These are phyloP conservation scores for Podosphaera leucotricha DNA, from an alignment of 2,329 filamentous ascomycete species.

Conservation along the genomic window DNA sequence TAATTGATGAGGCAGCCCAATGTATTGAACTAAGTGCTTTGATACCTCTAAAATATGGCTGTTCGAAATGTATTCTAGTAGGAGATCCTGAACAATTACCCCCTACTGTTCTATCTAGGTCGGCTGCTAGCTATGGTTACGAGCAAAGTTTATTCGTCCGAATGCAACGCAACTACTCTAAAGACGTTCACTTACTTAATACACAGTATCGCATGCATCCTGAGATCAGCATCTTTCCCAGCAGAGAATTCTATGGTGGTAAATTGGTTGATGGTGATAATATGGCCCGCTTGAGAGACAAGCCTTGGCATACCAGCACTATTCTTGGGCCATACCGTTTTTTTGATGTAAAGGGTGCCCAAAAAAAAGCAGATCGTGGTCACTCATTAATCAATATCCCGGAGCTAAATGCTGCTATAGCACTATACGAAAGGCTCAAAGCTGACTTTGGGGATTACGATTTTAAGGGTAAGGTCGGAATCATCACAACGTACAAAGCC, in stretches of 20 bases:
- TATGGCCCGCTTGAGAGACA: slow-evolving; percentile 53
- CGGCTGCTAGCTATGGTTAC: slow-evolving; percentile 78
- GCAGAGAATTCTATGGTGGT: slow-evolving; percentile 76
- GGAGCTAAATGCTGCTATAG: slow-evolving; percentile 68
- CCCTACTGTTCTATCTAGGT: slow-evolving; percentile 84
- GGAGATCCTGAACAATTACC: slow-evolving; percentile 95
- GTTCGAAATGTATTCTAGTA: slow-evolving; percentile 86
- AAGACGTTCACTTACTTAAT: slow-evolving; percentile 82
- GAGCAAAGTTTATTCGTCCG: slow-evolving; percentile 96
- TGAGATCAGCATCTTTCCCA: slow-evolving; percentile 80
- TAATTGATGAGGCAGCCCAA: slow-evolving; percentile 95
- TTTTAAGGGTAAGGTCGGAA: slow-evolving; percentile 66
- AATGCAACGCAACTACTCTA: slow-evolving; percentile 81
- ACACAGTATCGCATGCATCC: slow-evolving; percentile 99
- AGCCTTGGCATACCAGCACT: slow-evolving; percentile 65
- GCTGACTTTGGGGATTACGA: slow-evolving; percentile 46
- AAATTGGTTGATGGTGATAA: slow-evolving; percentile 61
- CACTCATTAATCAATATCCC: slow-evolving; percentile 77
- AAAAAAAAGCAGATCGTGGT: slow-evolving; percentile 56
- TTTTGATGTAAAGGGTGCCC: slow-evolving; percentile 82
- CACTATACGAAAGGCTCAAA: slow-evolving; percentile 58
- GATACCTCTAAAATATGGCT: slow-evolving; percentile 93
- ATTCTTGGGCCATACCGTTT: slow-evolving; percentile 86
- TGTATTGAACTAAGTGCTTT: slow-evolving; percentile 92
- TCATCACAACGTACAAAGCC: slow-evolving; percentile 95